Conservation (phyloP, 2,329 filamentous ascomycete species). For the Arthrobotrys pseudoclavata region DNA sequence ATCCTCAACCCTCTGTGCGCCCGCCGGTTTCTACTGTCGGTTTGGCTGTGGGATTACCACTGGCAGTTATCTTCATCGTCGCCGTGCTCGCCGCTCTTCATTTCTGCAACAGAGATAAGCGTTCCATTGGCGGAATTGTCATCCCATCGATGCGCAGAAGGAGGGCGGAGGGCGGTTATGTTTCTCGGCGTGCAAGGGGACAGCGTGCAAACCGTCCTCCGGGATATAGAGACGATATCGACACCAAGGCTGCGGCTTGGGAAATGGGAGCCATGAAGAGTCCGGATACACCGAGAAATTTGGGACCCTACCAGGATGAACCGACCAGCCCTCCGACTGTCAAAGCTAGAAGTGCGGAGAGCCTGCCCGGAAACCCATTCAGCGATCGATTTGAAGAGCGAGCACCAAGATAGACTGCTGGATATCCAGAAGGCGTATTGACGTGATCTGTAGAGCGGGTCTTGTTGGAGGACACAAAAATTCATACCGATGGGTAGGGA, state of each 20-base stretch:
- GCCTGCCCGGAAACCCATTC: constrained; percentile 42
- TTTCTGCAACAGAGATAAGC: constrained; percentile 44
- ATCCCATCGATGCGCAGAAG: constrained; percentile 56
- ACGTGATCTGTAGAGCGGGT: background rate
- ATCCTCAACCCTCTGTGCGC: constrained; percentile 30
- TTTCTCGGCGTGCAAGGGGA: constrained; percentile 31
- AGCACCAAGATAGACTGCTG: constrained; percentile 13
- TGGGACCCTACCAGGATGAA: constrained; percentile 53
- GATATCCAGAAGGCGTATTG: background rate
- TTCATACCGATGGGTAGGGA: background rate
- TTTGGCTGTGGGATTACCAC: constrained; percentile 49
- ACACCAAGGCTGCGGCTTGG: constrained; percentile 55
- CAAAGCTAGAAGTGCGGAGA: constrained; percentile 49
- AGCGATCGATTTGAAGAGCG: constrained; percentile 44
- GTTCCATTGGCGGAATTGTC: constrained; percentile 46
- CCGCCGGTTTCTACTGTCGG: constrained; percentile 53
- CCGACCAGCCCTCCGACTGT: constrained; percentile 44
- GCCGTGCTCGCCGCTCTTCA: constrained; percentile 38
- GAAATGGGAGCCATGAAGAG: constrained; percentile 57
- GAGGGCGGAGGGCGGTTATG: constrained; percentile 42
- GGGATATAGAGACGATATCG: constrained; percentile 49
- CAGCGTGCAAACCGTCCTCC: constrained; percentile 32
- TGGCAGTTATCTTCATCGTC: constrained; percentile 44
- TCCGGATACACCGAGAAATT: constrained; percentile 39
- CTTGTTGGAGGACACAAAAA: background rate